Evolutionary conservation across 2,329 filamentous ascomycete species (phyloP).

Genomic region (Beauveria medogensis): DNA sequence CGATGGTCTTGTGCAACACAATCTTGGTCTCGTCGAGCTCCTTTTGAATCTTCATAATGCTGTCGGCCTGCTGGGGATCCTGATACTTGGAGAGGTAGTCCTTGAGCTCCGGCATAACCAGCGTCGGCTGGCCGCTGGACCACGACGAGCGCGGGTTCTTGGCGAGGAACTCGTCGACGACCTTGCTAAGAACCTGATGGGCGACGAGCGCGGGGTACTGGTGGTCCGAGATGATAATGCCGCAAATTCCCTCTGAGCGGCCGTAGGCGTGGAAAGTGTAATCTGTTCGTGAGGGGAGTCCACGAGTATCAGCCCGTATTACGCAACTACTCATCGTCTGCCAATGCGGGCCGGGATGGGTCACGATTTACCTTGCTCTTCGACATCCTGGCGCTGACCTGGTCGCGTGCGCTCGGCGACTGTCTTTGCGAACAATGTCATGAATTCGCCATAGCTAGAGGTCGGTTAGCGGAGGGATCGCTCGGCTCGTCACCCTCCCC

Average conservation of each 20-base stretch:
- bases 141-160: conserved; percentile 65
- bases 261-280: conserved; percentile 74
- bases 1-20: conserved; percentile 92
- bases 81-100: conserved; percentile 71
- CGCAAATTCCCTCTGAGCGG: conserved; percentile 65
- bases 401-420: conserved; percentile 77
- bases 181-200: conserved; percentile 78
- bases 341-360: neutral
- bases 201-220: conserved; percentile 72
- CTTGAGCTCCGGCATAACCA: conserved; percentile 66
- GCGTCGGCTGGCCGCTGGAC: conserved; percentile 43
- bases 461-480: conserved; percentile 12
- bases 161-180: conserved; percentile 78
- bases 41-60: conserved; percentile 91
- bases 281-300: conserved; percentile 37
- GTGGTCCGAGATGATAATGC: conserved; percentile 69
- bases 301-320: neutral
- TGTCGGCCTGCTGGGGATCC: conserved; percentile 81
- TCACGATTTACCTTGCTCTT: conserved; percentile 58
- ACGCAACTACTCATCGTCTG: neutral
- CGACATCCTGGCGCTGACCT: conserved; percentile 78
- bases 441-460: conserved; percentile 51
- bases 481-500: neutral
- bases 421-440: conserved; percentile 79
- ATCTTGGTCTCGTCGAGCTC: conserved; percentile 98